Conservation (phyloP, 192 early-diverging fungal genomes). For the Umbelopsis isabellina region DNA sequence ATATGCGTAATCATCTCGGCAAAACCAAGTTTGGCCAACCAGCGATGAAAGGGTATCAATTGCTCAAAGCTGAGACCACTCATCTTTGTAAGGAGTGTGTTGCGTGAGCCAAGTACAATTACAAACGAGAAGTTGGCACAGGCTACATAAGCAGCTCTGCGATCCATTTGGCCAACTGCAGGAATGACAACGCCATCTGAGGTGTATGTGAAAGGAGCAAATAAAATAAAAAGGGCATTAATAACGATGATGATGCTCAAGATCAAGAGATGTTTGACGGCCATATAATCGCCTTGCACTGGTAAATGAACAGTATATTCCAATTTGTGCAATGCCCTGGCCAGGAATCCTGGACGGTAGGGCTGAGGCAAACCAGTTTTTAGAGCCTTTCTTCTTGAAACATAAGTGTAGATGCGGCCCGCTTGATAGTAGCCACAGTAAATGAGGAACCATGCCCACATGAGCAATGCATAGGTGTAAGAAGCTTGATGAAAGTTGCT, state of each 20-base stretch:
- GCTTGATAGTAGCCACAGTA: slow-evolving; percentile 33
- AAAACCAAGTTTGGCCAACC: slow-evolving; percentile 42
- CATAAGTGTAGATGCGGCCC: slow-evolving; percentile 19
- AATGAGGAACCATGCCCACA: slow-evolving; percentile 33
- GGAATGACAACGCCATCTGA: slow-evolving; percentile 4
- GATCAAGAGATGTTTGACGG: slow-evolving; percentile 31
- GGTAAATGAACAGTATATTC: slow-evolving; percentile 10
- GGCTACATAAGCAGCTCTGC: slow-evolving; percentile 39
- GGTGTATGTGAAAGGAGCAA: slow-evolving; percentile 30
- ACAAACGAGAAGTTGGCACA: slow-evolving; percentile 45
- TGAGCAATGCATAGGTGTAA: slow-evolving; percentile 29
- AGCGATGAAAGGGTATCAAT: slow-evolving; percentile 47
- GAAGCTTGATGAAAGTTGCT: slow-evolving; percentile 28
- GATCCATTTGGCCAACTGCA: slow-evolving; percentile 24
- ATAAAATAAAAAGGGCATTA: slow-evolving; percentile 30
- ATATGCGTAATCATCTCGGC: slow-evolving; percentile 33
- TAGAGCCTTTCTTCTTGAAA: slow-evolving; percentile 10
- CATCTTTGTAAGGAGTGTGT: slow-evolving; percentile 38
- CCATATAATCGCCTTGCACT: slow-evolving; percentile 10
- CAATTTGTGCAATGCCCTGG: not conserved
- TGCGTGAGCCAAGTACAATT: slow-evolving; percentile 43
- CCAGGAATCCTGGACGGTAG: not conserved
- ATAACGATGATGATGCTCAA: slow-evolving; percentile 24
- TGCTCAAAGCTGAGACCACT: slow-evolving; percentile 46
- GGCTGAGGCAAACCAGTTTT: not conserved